Evolutionary conservation across 2,329 filamentous ascomycete genomes (phyloP).

Genomic region (Dactylonectria estremocensis): DNA sequence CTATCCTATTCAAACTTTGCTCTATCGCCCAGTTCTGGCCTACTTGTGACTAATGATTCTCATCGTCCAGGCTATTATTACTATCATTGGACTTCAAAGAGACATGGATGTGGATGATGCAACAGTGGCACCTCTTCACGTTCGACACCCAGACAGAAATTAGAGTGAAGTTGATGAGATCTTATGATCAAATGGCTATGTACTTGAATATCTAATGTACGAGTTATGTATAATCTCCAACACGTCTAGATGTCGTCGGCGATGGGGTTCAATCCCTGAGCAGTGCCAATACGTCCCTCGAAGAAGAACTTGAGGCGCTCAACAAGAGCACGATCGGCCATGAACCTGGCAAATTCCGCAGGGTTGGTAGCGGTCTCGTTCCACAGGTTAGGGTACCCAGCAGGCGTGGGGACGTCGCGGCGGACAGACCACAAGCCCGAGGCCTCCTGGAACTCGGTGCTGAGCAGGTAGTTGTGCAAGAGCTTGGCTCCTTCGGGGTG

Average conservation of each 20-base stretch:
- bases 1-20: no score
- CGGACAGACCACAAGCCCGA: constrained; percentile 53
- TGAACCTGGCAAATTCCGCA: constrained; percentile 57
- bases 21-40: no score
- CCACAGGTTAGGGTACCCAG: constrained; percentile 43
- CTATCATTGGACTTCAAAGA: no score
- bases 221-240: background rate
- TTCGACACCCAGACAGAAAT: no score
- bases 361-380: constrained; percentile 52
- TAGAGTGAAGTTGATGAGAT: no score
- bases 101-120: no score
- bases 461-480: constrained; percentile 63
- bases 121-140: no score
- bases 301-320: constrained; percentile 60
- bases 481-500: constrained; percentile 67
- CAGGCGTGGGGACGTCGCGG: constrained; percentile 51
- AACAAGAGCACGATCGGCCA: constrained; percentile 58
- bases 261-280: constrained; percentile 59
- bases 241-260: constrained; percentile 43
- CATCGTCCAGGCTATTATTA: no score
- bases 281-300: constrained; percentile 58
- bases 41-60: no score
- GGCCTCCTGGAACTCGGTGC: constrained; percentile 55
- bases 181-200: no score
- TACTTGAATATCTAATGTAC: background rate